Percentiles rank a stretch among this genome's conserved stretches.
phyloP scores from a whole-genome alignment of 2,329 filamentous ascomycete species.

The Nemania sp. region DNA sequence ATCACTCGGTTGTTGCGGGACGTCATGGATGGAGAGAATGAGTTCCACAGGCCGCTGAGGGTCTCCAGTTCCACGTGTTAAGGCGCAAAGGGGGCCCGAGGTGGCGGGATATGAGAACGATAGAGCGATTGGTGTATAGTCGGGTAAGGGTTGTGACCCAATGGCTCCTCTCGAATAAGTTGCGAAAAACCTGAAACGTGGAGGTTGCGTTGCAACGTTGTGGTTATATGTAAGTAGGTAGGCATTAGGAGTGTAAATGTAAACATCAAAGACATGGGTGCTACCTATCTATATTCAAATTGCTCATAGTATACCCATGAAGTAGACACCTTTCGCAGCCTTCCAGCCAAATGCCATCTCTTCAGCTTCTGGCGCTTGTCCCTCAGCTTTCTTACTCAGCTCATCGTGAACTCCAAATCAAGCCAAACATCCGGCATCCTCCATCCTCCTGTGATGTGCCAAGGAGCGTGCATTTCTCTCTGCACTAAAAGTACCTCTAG shows the following conservation, averaged over 20 bases:
- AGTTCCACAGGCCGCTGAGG: slow-evolving; percentile 12
- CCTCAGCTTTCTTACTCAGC: slow-evolving; percentile 21
- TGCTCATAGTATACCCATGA: too few species aligned
- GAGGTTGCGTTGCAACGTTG: neutral
- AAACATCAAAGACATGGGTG: neutral
- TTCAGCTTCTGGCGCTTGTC: slow-evolving; percentile 3
- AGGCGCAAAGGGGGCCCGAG: slow-evolving; percentile 6
- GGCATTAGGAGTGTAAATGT: neutral
- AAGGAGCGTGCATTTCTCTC: too few species aligned
- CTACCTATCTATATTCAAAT: too few species aligned
- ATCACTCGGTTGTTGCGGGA: slow-evolving; percentile 3
- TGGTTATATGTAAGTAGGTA: too few species aligned
- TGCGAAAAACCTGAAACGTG: neutral
- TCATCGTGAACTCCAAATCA: neutral
- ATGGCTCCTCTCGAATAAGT: neutral
- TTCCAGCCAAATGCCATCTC: neutral
- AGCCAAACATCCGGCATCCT: neutral
- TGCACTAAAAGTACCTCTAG: too few species aligned
- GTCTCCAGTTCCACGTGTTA: slow-evolving; percentile 24
- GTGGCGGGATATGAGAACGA: neutral
- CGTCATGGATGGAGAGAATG: slow-evolving; percentile 4
- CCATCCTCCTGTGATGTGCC: neutral
- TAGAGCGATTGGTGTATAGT: neutral
- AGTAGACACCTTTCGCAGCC: too few species aligned
- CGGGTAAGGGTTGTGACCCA: neutral